Conservation (phyloP, 371 early-diverging fungal species). For the Coemansia sp. region DNA sequence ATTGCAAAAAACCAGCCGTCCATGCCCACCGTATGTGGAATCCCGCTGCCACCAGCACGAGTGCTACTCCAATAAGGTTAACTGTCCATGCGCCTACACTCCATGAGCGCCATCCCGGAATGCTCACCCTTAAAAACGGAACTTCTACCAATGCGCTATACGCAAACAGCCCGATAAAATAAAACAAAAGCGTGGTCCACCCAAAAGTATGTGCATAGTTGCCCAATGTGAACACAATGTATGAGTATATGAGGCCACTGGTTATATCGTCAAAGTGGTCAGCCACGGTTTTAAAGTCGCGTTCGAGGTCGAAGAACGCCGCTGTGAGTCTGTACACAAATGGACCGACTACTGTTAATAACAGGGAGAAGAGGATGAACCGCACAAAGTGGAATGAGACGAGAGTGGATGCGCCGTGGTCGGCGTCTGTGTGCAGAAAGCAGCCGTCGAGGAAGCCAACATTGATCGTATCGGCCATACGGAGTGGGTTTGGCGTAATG, state of each 20-base stretch:
- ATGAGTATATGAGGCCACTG: slow-evolving; percentile 59
- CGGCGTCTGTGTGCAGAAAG: slow-evolving; percentile 23
- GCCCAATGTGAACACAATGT: slow-evolving; percentile 79
- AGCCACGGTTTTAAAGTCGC: slow-evolving; percentile 60
- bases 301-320: slow-evolving; percentile 65
- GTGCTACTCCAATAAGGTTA: slow-evolving; percentile 59
- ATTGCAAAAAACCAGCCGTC: slow-evolving; percentile 32
- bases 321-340: slow-evolving; percentile 59
- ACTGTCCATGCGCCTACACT: slow-evolving; percentile 68
- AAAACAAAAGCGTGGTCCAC: slow-evolving; percentile 72
- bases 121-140: slow-evolving; percentile 69
- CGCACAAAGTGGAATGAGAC: slow-evolving; percentile 50
- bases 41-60: slow-evolving; percentile 42
- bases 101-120: slow-evolving; percentile 73
- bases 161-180: slow-evolving; percentile 70
- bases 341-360: slow-evolving; percentile 47
- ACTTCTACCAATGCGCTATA: slow-evolving; percentile 70
- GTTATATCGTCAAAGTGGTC: slow-evolving; percentile 68
- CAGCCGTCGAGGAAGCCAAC: slow-evolving; percentile 41
- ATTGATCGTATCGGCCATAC: slow-evolving; percentile 20
- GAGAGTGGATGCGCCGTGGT: slow-evolving; percentile 37
- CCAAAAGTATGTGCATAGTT: slow-evolving; percentile 72
- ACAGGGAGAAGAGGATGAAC: slow-evolving; percentile 33
- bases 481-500: neutral
- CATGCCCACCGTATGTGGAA: slow-evolving; percentile 50